Evolutionary conservation across 305 asterid species (phyloP).

Genomic region (Fraxinus floribunda): DNA sequence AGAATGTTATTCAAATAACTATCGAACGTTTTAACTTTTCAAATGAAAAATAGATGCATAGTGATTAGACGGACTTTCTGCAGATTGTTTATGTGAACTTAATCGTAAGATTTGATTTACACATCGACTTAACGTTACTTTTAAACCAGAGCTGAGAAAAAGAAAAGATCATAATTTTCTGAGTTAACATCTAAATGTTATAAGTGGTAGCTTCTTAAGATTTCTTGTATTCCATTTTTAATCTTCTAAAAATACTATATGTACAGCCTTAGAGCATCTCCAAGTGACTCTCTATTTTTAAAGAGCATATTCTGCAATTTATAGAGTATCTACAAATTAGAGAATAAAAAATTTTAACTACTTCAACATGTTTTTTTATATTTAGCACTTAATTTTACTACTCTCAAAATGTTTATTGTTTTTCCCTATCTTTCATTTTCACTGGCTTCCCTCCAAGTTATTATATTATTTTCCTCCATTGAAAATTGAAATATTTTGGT

Average conservation of each 20-base stretch:
- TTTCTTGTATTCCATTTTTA: neutral
- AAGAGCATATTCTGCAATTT: too few relatives aligned
- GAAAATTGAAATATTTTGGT: too few relatives aligned
- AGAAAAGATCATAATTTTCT: neutral
- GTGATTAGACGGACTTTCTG: neutral
- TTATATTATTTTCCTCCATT: too few relatives aligned
- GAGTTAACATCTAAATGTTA: neutral
- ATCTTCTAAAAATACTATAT: neutral
- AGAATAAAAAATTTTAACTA: too few relatives aligned
- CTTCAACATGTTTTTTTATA: too few relatives aligned
- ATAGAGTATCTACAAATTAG: too few relatives aligned
- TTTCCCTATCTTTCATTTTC: too few relatives aligned
- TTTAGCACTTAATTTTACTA: too few relatives aligned
- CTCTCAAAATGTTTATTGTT: too few relatives aligned
- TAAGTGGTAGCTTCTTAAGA: neutral
- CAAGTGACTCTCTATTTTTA: too few relatives aligned
- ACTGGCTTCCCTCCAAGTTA: too few relatives aligned
- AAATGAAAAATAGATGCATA: neutral
- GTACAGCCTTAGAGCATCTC: neutral
- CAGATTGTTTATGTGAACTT: neutral
- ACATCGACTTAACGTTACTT: neutral
- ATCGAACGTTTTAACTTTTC: neutral
- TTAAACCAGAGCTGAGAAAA: neutral
- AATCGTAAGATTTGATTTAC: neutral
- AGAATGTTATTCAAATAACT: neutral